Percentiles rank a stretch among this genome's conserved stretches.
phyloP scores from a whole-genome alignment of 805 yeast genomes.

The Suhomyces emberorum region DNA sequence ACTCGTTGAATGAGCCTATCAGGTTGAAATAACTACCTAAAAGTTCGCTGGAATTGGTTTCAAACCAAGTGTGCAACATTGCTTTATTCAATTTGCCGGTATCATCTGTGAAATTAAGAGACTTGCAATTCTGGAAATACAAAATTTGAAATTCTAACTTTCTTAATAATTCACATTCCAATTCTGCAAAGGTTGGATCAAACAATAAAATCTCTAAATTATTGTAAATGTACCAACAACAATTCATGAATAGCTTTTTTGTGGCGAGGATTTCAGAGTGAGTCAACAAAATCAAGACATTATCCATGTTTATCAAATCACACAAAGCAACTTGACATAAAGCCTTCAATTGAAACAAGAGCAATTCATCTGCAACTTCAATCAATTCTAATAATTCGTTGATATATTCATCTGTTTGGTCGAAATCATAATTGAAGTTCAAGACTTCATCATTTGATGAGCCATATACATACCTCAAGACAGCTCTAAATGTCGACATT shows the following conservation, averaged over 20 bases:
- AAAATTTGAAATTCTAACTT: constrained; percentile 27
- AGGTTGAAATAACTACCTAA: constrained; percentile 21
- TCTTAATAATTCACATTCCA: constrained; percentile 23
- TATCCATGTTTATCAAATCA: constrained; percentile 55
- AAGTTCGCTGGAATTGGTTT: constrained; percentile 14
- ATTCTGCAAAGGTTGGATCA: constrained; percentile 32
- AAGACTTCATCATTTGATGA: constrained; percentile 39
- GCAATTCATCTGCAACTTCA: constrained; percentile 59
- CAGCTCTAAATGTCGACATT: constrained; percentile 41
- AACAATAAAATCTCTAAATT: constrained; percentile 63
- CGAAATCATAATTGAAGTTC: constrained; percentile 21
- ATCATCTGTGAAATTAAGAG: constrained; percentile 16
- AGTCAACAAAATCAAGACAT: constrained; percentile 53
- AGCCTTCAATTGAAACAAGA: constrained; percentile 56
- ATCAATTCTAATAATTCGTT: constrained; percentile 56
- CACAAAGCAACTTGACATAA: constrained; percentile 59
- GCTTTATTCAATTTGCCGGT: constrained; percentile 15
- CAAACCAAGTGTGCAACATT: constrained; percentile 18
- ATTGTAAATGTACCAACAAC: constrained; percentile 65
- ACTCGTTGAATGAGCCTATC: constrained; percentile 22
- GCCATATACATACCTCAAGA: constrained; percentile 60
- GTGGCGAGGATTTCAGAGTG: constrained; percentile 55
- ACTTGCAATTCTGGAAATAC: constrained; percentile 28
- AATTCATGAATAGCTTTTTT: constrained; percentile 50
- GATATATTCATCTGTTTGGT: constrained; percentile 43